A percentile compares a stretch with the other conserved stretches of the same genome.
These are phyloP conservation scores for Camellia oleifera DNA, from an alignment of 179 eudicot genomes.

Conservation along the genomic window DNA sequence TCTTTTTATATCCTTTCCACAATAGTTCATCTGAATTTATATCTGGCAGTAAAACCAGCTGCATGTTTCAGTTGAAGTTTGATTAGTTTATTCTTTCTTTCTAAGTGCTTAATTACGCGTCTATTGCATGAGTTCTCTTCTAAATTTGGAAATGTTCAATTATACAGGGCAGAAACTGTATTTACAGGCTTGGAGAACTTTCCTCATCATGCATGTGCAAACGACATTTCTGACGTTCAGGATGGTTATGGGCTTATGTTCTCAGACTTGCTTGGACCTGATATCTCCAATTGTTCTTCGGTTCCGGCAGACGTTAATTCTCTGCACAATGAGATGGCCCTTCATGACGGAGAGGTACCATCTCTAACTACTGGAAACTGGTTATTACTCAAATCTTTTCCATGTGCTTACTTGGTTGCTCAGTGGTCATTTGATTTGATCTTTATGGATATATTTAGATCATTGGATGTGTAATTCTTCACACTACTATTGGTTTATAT, in stretches of 20 bases:
- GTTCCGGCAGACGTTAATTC: slow-evolving; percentile 62
- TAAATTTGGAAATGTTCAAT: slow-evolving; percentile 16
- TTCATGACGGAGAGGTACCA: slow-evolving; percentile 81
- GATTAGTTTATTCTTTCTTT: not conserved
- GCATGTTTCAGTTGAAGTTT: not conserved
- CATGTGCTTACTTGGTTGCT: not conserved
- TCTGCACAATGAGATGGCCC: slow-evolving; percentile 65
- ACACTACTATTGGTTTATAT: not conserved
- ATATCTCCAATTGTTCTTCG: slow-evolving; percentile 65
- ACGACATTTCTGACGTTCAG: slow-evolving; percentile 61
- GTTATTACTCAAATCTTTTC: not conserved
- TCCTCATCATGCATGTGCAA: slow-evolving; percentile 47
- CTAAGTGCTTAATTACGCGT: not conserved
- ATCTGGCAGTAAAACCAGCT: not conserved
- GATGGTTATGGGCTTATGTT: slow-evolving; percentile 97
- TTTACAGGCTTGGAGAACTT: slow-evolving; percentile 53
- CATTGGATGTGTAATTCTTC: not conserved
- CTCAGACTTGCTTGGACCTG: slow-evolving; percentile 84
- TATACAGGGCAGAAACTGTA: slow-evolving; percentile 58
- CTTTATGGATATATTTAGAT: not conserved
- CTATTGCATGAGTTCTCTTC: slow-evolving; percentile 8
- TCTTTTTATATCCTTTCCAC: not conserved
- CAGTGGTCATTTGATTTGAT: not conserved
- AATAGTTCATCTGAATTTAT: not conserved
- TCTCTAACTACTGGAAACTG: not conserved